A percentile compares a stretch with the other conserved stretches of the same genome.
Conservation (phyloP, 345 rosid genomes). For the Citrus trifoliata region DNA sequence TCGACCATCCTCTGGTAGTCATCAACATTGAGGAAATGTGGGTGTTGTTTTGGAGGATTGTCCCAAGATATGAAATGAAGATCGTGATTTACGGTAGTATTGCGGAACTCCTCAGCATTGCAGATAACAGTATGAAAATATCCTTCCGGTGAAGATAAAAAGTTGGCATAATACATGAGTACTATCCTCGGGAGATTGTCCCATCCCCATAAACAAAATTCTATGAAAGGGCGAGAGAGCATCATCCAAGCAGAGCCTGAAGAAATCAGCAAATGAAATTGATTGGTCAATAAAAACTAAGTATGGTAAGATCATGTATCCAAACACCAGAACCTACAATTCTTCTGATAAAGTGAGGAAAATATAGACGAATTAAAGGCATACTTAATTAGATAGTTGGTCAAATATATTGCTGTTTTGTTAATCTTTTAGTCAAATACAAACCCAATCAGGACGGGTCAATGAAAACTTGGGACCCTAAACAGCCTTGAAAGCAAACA, state of each 20-base stretch:
- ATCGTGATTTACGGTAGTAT: constrained; percentile 80
- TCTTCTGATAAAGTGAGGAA: not conserved
- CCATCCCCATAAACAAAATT: constrained; percentile 86
- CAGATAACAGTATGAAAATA: constrained; percentile 92
- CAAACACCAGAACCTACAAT: not conserved
- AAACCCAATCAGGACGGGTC: not conserved
- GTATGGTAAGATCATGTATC: not conserved
- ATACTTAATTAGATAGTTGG: not conserved
- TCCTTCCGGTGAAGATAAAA: constrained; percentile 90
- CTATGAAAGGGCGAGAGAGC: constrained; percentile 78
- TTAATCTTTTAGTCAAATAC: not conserved
- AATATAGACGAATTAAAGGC: not conserved
- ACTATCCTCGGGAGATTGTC: constrained; percentile 79
- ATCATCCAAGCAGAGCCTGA: constrained; percentile 97
- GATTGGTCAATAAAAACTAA: not conserved
- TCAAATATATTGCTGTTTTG: not conserved
- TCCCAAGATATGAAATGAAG: constrained; percentile 96
- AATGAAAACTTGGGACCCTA: not conserved
- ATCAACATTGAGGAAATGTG: constrained; percentile 60
- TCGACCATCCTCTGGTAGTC: constrained; percentile 68
- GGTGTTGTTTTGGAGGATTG: constrained; percentile 92
- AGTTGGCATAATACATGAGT: constrained; percentile 88
- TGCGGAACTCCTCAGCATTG: constrained; percentile 67
- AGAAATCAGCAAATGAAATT: constrained; percentile 4
- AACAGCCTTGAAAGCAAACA: not conserved